These are phyloP conservation scores for Baorangia bicolor DNA, from an alignment of 768 basidiomycete species.

Conservation along the genomic window DNA sequence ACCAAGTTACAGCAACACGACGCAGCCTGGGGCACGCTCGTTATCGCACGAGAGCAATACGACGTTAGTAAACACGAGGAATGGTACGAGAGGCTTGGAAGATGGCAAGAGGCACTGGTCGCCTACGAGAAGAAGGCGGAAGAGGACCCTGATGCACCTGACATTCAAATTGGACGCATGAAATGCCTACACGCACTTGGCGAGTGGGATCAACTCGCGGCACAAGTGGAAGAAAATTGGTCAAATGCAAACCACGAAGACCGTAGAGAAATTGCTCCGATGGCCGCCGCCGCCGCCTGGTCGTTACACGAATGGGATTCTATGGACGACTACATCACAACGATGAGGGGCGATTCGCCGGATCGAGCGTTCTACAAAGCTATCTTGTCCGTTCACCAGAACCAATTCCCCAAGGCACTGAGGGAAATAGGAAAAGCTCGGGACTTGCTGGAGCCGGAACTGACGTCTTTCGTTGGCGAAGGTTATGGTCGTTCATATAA, in stretches of 20 bases:
- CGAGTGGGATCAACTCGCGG: slow-evolving; percentile 92
- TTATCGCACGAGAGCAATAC: slow-evolving; percentile 86
- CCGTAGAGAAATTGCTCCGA: slow-evolving; percentile 87
- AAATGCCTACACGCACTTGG: slow-evolving; percentile 96
- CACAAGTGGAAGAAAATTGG: slow-evolving; percentile 89
- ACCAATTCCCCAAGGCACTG: slow-evolving; percentile 90
- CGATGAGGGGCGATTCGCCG: slow-evolving; percentile 90
- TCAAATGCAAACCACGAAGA: slow-evolving; percentile 77
- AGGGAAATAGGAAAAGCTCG: slow-evolving; percentile 90
- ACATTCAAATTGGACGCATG: slow-evolving; percentile 86
- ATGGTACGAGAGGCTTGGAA: slow-evolving; percentile 95
- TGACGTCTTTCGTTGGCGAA: slow-evolving; percentile 90
- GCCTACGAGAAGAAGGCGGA: slow-evolving; percentile 81
- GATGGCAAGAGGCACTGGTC: slow-evolving; percentile 91
- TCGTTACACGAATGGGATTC: slow-evolving; percentile 95
- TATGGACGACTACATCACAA: slow-evolving; percentile 95
- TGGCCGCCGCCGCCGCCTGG: slow-evolving; percentile 98
- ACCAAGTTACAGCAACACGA: slow-evolving; percentile 96
- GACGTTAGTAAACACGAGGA: slow-evolving; percentile 92
- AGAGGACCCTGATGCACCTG: slow-evolving; percentile 72
- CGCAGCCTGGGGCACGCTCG: slow-evolving; percentile 95
- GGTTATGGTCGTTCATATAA: slow-evolving; percentile 97
- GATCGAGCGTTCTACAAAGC: slow-evolving; percentile 96
- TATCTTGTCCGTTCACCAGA: slow-evolving; percentile 93
- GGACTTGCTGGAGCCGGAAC: slow-evolving; percentile 86